These are phyloP conservation scores for Leptographium lundbergii DNA, from an alignment of 2,329 filamentous ascomycete genomes.

Conservation along the genomic window DNA sequence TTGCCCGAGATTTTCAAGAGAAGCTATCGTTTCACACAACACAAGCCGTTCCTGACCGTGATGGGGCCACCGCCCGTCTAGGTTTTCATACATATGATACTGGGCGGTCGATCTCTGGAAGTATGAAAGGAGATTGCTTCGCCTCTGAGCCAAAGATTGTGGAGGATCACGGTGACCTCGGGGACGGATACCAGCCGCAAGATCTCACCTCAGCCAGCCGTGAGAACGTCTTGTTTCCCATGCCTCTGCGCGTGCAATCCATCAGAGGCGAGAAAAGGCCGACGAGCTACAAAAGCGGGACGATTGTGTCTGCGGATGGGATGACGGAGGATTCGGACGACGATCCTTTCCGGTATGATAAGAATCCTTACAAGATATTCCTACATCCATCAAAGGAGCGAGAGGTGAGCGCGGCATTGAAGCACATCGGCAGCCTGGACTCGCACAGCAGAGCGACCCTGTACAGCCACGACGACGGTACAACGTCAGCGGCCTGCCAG, in stretches of 20 bases:
- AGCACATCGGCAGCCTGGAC: conserved; percentile 16
- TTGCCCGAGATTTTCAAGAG: background rate
- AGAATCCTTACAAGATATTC: conserved; percentile 23
- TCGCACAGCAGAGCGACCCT: conserved; percentile 15
- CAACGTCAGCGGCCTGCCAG: conserved; percentile 12
- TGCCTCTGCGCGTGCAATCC: conserved; percentile 12
- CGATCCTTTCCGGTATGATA: conserved; percentile 35
- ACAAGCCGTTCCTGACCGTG: background rate
- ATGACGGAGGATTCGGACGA: conserved; percentile 22
- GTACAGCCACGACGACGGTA: conserved; percentile 14
- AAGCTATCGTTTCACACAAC: background rate
- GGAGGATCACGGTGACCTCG: background rate
- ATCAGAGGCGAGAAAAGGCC: conserved; percentile 5
- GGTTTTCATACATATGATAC: background rate
- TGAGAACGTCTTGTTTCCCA: conserved; percentile 6
- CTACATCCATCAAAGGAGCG: conserved; percentile 26
- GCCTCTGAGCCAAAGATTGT: background rate
- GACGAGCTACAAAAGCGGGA: conserved; percentile 12
- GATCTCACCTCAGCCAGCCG: background rate
- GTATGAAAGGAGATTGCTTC: background rate
- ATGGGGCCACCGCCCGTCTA: conserved; percentile 2
- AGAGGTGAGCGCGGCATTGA: conserved; percentile 29
- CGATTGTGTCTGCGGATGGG: conserved; percentile 16
- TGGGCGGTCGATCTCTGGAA: background rate
- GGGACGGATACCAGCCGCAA: background rate